Evolutionary conservation across 2,329 filamentous ascomycete species (phyloP).

Genomic region (Sordariomycetes sp.): DNA sequence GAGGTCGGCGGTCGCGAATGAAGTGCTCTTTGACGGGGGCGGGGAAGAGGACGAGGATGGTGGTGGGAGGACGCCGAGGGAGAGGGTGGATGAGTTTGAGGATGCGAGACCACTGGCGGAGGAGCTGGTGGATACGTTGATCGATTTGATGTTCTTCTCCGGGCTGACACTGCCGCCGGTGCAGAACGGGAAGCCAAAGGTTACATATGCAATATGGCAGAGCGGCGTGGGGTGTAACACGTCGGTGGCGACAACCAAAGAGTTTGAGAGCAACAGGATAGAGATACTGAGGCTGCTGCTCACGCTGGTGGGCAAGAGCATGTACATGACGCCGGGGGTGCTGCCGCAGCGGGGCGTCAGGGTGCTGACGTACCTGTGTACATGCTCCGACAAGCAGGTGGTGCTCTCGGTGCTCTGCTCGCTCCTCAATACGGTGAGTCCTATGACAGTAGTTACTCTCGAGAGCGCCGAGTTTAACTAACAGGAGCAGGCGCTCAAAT

Average conservation of each 20-base stretch:
- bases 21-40: slow-evolving; percentile 75
- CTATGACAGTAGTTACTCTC: background rate
- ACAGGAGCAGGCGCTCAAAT: slow-evolving; percentile 65
- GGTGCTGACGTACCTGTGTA: slow-evolving; percentile 78
- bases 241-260: slow-evolving; percentile 74
- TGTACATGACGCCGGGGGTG: slow-evolving; percentile 75
- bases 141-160: slow-evolving; percentile 84
- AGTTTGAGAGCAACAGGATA: slow-evolving; percentile 84
- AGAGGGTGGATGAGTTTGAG: slow-evolving; percentile 51
- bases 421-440: slow-evolving; percentile 74
- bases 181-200: slow-evolving; percentile 59
- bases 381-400: slow-evolving; percentile 79
- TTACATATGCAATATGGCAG: slow-evolving; percentile 94
- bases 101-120: slow-evolving; percentile 80
- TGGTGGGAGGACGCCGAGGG: slow-evolving; percentile 16
- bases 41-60: slow-evolving; percentile 22
- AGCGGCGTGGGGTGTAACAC: slow-evolving; percentile 94
- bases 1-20: slow-evolving; percentile 50
- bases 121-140: slow-evolving; percentile 78
- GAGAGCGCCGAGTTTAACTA: background rate
- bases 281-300: slow-evolving; percentile 80
- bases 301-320: slow-evolving; percentile 76
- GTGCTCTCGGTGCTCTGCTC: slow-evolving; percentile 87
- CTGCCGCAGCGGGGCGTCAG: slow-evolving; percentile 74
- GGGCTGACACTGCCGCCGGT: slow-evolving; percentile 74